These are phyloP conservation scores for Hortiboletus flavorubellus DNA, from an alignment of 768 basidiomycete genomes.

Conservation along the genomic window DNA sequence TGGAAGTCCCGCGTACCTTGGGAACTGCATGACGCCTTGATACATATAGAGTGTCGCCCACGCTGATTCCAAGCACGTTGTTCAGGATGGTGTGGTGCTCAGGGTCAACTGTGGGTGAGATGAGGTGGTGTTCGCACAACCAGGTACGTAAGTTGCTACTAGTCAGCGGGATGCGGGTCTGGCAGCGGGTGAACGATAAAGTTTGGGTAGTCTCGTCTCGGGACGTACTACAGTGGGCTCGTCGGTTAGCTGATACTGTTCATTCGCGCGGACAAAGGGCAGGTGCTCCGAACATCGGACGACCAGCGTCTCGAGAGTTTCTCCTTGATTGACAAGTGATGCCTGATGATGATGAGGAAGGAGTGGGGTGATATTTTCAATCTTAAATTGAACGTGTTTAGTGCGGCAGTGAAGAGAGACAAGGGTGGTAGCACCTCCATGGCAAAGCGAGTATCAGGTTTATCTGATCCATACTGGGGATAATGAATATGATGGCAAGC, in stretches of 20 bases:
- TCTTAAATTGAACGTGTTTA: slow-evolving; percentile 25
- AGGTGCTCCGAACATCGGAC: slow-evolving; percentile 28
- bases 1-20: slow-evolving; percentile 41
- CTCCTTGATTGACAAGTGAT: slow-evolving; percentile 23
- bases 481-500: slow-evolving; percentile 17
- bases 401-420: slow-evolving; percentile 4
- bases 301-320: slow-evolving; percentile 32
- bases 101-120: slow-evolving; percentile 23
- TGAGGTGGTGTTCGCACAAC: slow-evolving; percentile 39
- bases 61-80: slow-evolving; percentile 39
- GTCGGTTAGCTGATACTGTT: slow-evolving; percentile 12
- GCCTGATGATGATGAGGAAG: slow-evolving; percentile 28
- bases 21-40: slow-evolving; percentile 46
- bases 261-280: slow-evolving; percentile 29
- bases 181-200: slow-evolving; percentile 10
- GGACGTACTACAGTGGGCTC: slow-evolving; percentile 29
- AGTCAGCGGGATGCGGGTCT: slow-evolving; percentile 54
- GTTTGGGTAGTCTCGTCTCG: neutral
- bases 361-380: slow-evolving; percentile 31
- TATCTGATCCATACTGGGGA: slow-evolving; percentile 87
- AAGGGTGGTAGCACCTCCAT: slow-evolving; percentile 61
- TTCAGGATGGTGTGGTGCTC: slow-evolving; percentile 36
- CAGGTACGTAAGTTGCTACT: slow-evolving; percentile 44
- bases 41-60: slow-evolving; percentile 59
- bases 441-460: slow-evolving; percentile 88